A percentile compares a stretch with the other conserved stretches of the same genome.
These are phyloP conservation scores for Aspergillus vadensis DNA, from an alignment of 2,329 filamentous ascomycete genomes.

Conservation along the genomic window DNA sequence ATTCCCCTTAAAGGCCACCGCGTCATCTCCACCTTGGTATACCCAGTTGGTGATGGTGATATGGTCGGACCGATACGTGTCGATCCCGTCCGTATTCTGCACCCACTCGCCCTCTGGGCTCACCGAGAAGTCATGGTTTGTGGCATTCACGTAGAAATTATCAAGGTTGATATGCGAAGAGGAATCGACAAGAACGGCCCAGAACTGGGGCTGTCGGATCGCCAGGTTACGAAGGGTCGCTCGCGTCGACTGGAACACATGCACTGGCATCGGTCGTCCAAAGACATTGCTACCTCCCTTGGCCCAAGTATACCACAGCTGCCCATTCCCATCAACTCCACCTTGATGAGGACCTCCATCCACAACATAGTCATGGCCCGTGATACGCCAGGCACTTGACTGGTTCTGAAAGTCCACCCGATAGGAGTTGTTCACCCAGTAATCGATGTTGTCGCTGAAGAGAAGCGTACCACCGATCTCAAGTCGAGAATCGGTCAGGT, in stretches of 20 bases:
- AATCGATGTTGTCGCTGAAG: conserved; percentile 52
- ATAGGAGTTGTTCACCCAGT: conserved; percentile 56
- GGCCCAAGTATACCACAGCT: conserved; percentile 59
- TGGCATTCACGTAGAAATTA: conserved; percentile 56
- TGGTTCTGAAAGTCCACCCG: conserved; percentile 59
- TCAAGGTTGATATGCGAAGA: conserved; percentile 55
- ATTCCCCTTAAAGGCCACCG: conserved; percentile 46
- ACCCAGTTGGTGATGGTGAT: conserved; percentile 28
- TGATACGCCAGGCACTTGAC: conserved; percentile 57
- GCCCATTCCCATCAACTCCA: conserved; percentile 62
- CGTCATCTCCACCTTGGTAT: conserved; percentile 42
- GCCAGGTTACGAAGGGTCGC: conserved; percentile 52
- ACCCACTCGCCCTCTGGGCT: conserved; percentile 39
- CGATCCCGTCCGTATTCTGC: conserved; percentile 55
- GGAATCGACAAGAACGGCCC: conserved; percentile 52
- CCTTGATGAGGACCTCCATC: conserved; percentile 52
- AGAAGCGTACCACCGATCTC: conserved; percentile 17
- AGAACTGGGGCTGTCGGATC: conserved; percentile 55
- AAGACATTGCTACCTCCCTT: conserved; percentile 52
- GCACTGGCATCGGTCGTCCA: conserved; percentile 55
- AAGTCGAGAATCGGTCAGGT: neutral
- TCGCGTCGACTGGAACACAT: conserved; percentile 53
- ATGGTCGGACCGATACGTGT: conserved; percentile 55
- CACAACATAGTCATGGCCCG: conserved; percentile 51
- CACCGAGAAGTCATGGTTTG: conserved; percentile 37